phyloP scores from a whole-genome alignment of 2,329 filamentous ascomycete genomes.

The Diaporthe longicolla region DNA sequence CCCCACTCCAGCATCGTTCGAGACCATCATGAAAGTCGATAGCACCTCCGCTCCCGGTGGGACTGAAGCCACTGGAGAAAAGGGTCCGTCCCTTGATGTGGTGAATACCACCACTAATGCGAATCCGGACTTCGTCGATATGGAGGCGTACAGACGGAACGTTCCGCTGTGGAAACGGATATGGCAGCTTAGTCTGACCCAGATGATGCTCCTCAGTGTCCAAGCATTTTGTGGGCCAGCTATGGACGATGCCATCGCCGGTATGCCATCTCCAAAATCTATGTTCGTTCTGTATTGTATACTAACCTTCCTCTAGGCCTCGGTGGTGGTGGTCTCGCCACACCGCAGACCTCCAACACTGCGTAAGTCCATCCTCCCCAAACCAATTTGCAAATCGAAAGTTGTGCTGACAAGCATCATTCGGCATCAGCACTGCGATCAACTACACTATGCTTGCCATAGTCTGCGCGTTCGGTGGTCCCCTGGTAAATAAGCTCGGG shows the following conservation, averaged over 20 bases:
- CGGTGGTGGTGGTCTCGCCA: slow-evolving; percentile 60
- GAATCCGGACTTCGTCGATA: slow-evolving; percentile 49
- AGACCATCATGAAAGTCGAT: neutral
- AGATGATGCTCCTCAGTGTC: slow-evolving; percentile 62
- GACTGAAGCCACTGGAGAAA: slow-evolving; percentile 7
- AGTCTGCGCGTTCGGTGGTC: slow-evolving; percentile 59
- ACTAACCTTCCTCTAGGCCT: slow-evolving; percentile 48
- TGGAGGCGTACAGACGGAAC: slow-evolving; percentile 49
- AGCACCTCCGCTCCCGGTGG: neutral
- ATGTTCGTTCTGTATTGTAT: neutral
- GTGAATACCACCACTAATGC: neutral
- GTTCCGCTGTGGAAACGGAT: slow-evolving; percentile 59
- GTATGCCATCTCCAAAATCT: slow-evolving; percentile 43
- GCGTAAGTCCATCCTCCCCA: slow-evolving; percentile 50
- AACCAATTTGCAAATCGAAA: slow-evolving; percentile 45
- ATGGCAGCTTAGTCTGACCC: slow-evolving; percentile 62
- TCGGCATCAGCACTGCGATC: neutral
- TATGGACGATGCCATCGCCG: slow-evolving; percentile 57
- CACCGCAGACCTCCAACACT: slow-evolving; percentile 59
- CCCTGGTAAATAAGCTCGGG: slow-evolving; percentile 61
- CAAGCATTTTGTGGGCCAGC: slow-evolving; percentile 60
- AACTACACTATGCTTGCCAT: slow-evolving; percentile 37
- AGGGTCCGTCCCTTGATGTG: slow-evolving; percentile 14
- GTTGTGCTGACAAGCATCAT: neutral
- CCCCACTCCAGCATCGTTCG: neutral